phyloP scores from a whole-genome alignment of 768 basidiomycete species.

The Tremella yokohamensis region DNA sequence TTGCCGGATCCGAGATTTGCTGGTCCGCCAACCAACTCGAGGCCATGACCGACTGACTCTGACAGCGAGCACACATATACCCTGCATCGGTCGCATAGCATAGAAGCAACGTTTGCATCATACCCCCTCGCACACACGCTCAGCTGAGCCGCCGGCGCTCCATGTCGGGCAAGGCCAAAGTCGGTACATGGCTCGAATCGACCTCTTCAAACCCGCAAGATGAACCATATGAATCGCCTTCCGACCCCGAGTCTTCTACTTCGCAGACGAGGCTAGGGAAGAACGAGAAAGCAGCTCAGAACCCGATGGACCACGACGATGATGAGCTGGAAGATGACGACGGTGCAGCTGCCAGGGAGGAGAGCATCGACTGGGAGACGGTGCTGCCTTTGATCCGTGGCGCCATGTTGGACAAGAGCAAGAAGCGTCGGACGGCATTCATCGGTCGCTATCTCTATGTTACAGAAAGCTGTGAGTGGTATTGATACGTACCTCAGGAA shows the following conservation, averaged over 20 bases:
- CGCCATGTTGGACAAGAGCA: slow-evolving; percentile 28
- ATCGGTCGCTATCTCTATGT: slow-evolving; percentile 32
- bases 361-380: slow-evolving; percentile 38
- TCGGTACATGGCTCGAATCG: slow-evolving; percentile 44
- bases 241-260: slow-evolving; percentile 13
- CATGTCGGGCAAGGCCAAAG: slow-evolving; percentile 37
- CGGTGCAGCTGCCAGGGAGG: slow-evolving; percentile 10
- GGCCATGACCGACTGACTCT: background rate
- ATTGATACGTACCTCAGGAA: background rate
- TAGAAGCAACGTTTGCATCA: slow-evolving; percentile 16
- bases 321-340: slow-evolving; percentile 14
- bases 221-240: slow-evolving; percentile 38
- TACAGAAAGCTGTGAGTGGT: slow-evolving; percentile 27
- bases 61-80: background rate
- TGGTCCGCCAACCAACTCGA: too few species aligned
- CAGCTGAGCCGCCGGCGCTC: slow-evolving; percentile 32
- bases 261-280: slow-evolving; percentile 11
- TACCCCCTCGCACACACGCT: slow-evolving; percentile 29
- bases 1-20: too few species aligned
- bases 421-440: slow-evolving; percentile 36
- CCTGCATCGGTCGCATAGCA: too few species aligned
- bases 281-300: slow-evolving; percentile 8
- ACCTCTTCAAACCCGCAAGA: slow-evolving; percentile 2
- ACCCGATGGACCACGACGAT: slow-evolving; percentile 15
- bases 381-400: slow-evolving; percentile 22